Conservation (phyloP, 208 protist genomes). For the Lotmaria passim region DNA sequence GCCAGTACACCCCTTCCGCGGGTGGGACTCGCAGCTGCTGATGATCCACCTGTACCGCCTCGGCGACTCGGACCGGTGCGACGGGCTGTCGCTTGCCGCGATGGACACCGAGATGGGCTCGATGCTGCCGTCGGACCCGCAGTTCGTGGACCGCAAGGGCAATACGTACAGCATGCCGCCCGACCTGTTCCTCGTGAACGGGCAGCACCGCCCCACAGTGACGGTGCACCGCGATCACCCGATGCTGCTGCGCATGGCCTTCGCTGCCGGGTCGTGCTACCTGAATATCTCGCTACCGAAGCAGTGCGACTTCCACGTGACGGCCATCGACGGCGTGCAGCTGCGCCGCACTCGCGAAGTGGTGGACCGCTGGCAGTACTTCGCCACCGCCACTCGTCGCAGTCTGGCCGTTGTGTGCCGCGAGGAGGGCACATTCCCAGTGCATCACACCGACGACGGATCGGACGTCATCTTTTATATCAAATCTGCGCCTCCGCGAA, state of each 20-base stretch:
- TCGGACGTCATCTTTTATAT: slow-evolving; percentile 67
- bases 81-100: slow-evolving; percentile 54
- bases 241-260: slow-evolving; percentile 70
- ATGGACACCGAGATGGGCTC: slow-evolving; percentile 58
- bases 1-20: slow-evolving; percentile 47
- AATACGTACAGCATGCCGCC: slow-evolving; percentile 42
- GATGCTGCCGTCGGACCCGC: slow-evolving; percentile 54
- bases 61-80: slow-evolving; percentile 45
- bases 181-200: slow-evolving; percentile 90
- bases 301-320: slow-evolving; percentile 63
- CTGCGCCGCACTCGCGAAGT: slow-evolving; percentile 49
- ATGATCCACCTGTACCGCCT: slow-evolving; percentile 85
- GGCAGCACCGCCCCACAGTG: slow-evolving; percentile 76
- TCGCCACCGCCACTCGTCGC: slow-evolving; percentile 79
- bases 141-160: slow-evolving; percentile 48
- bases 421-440: slow-evolving; percentile 45
- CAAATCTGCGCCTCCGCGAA: slow-evolving; percentile 18
- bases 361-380: slow-evolving; percentile 66
- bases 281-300: slow-evolving; percentile 73
- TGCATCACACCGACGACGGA: slow-evolving; percentile 38
- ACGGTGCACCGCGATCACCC: slow-evolving; percentile 37
- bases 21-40: slow-evolving; percentile 46
- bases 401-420: slow-evolving; percentile 61
- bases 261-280: slow-evolving; percentile 79
- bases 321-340: slow-evolving; percentile 76